These are phyloP conservation scores for Pouteria glomerata DNA, from an alignment of 148 eudicot species.

Conservation along the genomic window DNA sequence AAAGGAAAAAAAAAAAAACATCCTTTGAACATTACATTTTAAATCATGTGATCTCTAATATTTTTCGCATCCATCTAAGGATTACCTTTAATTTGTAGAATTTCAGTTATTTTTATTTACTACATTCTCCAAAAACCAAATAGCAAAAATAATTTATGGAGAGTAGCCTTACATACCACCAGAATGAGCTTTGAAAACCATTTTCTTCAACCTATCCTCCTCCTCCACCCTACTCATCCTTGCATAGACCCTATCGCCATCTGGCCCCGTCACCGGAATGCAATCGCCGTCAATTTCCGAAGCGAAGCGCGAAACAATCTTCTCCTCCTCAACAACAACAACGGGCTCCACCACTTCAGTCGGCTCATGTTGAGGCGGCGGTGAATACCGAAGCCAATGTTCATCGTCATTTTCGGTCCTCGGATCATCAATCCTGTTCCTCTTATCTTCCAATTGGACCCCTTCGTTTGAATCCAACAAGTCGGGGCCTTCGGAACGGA, in stretches of 20 bases:
- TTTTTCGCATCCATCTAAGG: neutral
- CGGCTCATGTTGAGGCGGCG: slow-evolving; percentile 1
- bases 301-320: slow-evolving; percentile 52
- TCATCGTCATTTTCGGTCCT: slow-evolving; percentile 21
- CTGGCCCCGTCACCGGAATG: slow-evolving; percentile 71
- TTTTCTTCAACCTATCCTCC: slow-evolving; percentile 22
- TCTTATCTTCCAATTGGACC: slow-evolving; percentile 7
- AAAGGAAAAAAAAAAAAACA: too few species aligned
- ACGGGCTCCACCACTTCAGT: slow-evolving; percentile 9
- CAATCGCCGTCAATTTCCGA: slow-evolving; percentile 79
- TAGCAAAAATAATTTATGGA: neutral
- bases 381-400: slow-evolving; percentile 30
- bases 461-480: neutral
- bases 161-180: slow-evolving; percentile 40
- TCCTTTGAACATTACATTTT: too few species aligned
- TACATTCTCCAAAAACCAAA: neutral
- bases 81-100: neutral
- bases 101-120: neutral
- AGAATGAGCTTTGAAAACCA: slow-evolving; percentile 16
- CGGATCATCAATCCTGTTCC: slow-evolving; percentile 22
- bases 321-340: slow-evolving; percentile 22
- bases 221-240: slow-evolving; percentile 40
- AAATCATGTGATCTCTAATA: neutral
- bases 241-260: slow-evolving; percentile 86
- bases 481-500: slow-evolving; percentile 27